Evolutionary conservation across 306 rosid genomes (phyloP).

Genomic region (Lathyrus tuberosus): DNA sequence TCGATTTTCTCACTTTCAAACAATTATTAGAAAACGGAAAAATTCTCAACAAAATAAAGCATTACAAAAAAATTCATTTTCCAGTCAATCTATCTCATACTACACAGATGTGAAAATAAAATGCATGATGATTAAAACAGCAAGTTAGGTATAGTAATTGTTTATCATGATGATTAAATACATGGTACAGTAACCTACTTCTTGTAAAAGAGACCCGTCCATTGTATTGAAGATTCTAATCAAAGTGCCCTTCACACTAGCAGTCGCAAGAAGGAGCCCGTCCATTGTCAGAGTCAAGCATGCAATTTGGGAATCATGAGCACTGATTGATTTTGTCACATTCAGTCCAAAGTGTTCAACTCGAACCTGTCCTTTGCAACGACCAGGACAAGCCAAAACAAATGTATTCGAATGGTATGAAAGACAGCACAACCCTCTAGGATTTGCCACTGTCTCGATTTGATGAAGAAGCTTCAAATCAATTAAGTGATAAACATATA

Average conservation of each 20-base stretch:
- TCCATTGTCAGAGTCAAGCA: constrained; percentile 85
- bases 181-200: constrained; percentile 55
- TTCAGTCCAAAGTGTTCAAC: constrained; percentile 90
- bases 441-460: constrained; percentile 83
- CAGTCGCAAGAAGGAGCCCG: constrained; percentile 97
- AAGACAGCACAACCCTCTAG: constrained; percentile 87
- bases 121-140: constrained; percentile 17
- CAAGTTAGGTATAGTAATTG: constrained; percentile 26
- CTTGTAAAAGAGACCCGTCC: constrained; percentile 90
- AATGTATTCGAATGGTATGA: constrained; percentile 75
- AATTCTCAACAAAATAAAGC: constrained; percentile 1
- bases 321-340: constrained; percentile 68
- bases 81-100: constrained; percentile 10
- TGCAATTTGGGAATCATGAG: constrained; percentile 87
- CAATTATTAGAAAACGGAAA: not conserved
- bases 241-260: constrained; percentile 90
- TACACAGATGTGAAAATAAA: constrained; percentile 1
- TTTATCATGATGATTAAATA: constrained; percentile 31
- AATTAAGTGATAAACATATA: constrained; percentile 75
- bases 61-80: constrained; percentile 16
- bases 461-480: constrained; percentile 92
- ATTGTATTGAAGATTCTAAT: constrained; percentile 94
- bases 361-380: constrained; percentile 76
- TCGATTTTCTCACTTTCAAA: not conserved
- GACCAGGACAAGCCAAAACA: constrained; percentile 90